Evolutionary conservation across 768 basidiomycete genomes (phyloP), one percentile per base, ranked within the genome.

Genomic region (Russula vinacea): DNA sequence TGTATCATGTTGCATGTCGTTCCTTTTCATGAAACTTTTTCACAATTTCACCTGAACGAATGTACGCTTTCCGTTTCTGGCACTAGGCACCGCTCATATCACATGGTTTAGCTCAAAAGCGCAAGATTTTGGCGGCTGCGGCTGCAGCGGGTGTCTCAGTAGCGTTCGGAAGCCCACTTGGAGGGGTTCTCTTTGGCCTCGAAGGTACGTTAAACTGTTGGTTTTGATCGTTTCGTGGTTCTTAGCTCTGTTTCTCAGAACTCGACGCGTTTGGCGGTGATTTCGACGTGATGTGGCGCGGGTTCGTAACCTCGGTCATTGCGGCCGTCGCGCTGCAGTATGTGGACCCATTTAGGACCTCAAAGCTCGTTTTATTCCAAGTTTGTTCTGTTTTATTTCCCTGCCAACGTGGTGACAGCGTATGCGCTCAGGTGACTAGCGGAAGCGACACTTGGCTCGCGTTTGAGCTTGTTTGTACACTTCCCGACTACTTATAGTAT

Each of bases 81-180:
- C 37, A 16, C 33, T 16, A 9, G 42, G 49, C 60, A 24, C 47
- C 17, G 17, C 47, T 45, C 44, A 62, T n/a, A n/a, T 44, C 35
- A 33, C 42, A 17, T 14, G 24, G 7, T 57, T 6, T 52, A 90
- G 90, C 83, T 11, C 89, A 92, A 72, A 88, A 92, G 72, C 83
- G 93, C 26, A 90, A 90, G 71, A 75, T 94, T 33, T 76, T 94
- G 14, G 87, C 88, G 0, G 92, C 92, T 0, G 91, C 91, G 0
- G 92, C 90, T 3, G 88, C 90, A 0, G 91, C 92, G 2, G 92
- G 92, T 51, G 88, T 94, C 19, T 91, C 90, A 0, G 91, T 94
- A 1, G 92, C 92, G 16, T 94, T 94, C 73, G 92, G 92, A 44
- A 90, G 88, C 68, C 92, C 92, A 9, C 79, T 94, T 6, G 92